Percentiles rank a stretch among this genome's conserved stretches.
phyloP scores from a whole-genome alignment of 495 filamentous ascomycete species.

The Lasiosphaeria ovina region DNA sequence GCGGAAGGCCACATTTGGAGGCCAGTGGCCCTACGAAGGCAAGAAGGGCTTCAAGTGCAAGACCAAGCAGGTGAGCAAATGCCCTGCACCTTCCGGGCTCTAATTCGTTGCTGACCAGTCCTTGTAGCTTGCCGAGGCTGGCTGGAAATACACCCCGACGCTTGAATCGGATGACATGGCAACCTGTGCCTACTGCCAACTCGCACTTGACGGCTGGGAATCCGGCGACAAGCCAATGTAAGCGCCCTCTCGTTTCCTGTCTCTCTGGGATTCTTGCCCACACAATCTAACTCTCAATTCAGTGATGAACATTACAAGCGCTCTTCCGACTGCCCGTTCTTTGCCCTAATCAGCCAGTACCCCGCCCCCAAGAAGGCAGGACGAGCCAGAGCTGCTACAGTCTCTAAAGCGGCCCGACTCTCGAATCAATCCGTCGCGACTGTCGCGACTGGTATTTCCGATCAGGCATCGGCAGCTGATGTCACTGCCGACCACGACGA shows the following conservation, averaged over 20 bases:
- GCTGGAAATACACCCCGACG: conserved; percentile 89
- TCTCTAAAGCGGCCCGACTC: conserved; percentile 67
- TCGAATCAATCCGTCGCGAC: conserved; percentile 69
- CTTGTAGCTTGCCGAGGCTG: conserved; percentile 77
- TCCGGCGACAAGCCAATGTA: conserved; percentile 82
- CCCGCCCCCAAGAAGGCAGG: conserved; percentile 46
- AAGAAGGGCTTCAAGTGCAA: conserved; percentile 89
- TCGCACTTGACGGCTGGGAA: conserved; percentile 90
- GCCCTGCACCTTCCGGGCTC: background rate
- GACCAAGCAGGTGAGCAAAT: conserved; percentile 66
- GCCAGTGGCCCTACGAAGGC: conserved; percentile 80
- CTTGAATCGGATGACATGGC: conserved; percentile 78
- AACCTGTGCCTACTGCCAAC: conserved; percentile 81
- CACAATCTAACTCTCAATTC: conserved; percentile 20
- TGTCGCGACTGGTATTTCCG: conserved; percentile 48
- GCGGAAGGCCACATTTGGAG: conserved; percentile 74
- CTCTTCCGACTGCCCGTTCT: conserved; percentile 79
- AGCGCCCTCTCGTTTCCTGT: conserved; percentile 34
- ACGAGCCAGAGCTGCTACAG: conserved; percentile 54
- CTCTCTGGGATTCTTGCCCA: background rate
- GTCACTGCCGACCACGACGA: conserved; percentile 60
- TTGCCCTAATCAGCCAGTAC: conserved; percentile 52
- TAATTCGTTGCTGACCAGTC: conserved; percentile 23
- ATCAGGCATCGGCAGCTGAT: conserved; percentile 50
- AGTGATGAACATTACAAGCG: conserved; percentile 86